Base-by-base conservation (phyloP, 495 filamentous ascomycete genomes). In the Darksidea phi region DNA sequence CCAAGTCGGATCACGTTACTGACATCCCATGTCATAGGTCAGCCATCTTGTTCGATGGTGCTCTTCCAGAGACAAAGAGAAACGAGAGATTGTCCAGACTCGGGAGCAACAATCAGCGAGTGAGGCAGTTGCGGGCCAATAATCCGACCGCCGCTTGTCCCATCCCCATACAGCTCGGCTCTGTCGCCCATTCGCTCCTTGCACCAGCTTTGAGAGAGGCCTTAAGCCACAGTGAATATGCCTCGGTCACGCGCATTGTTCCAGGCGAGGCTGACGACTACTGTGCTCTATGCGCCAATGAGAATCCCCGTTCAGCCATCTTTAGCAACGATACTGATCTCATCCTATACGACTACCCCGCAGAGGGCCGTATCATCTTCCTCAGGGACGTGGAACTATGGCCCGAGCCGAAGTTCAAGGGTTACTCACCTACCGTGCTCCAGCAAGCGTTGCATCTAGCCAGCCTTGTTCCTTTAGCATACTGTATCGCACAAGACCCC, bases 41-140 rank as follows among this genome's bases (percentile, higher is more conserved):
- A n/a, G 54, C 48, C 20, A 69, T 69, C 32, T 66, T 59, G 17
- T 69, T 69, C 38, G 66, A 69, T 57, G 66, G 66, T n/a, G 51
- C 57, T 48, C 54, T 69, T 10, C 66, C 66, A 13, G 34, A 15
- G 1, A 54, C 48, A n/a, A 69, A 69, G 54, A 59, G 36, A 47
- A 18, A 50, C n/a, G 63, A 65, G 18, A 26, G 66, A 20, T 10
- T 56, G 7, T 28, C 23, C 25, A 54, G 66, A 41, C 18, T 66
- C 5, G 8, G 43, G 17, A 21, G 50, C n/a, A 56, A 34, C 46
- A 24, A 59, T 26, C 21, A 54, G 25, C 48, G 42, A 2, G 18
- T 67, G 38, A 43, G n/a, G 6, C 36, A 36, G 6, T 57, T 55
- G 36, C 28, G 45, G 25, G n/a, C 45, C 24, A 56, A 18, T 23